Base-by-base conservation (phyloP, 2,329 filamentous ascomycete genomes). In the Aspergillus novoparasiticus region DNA sequence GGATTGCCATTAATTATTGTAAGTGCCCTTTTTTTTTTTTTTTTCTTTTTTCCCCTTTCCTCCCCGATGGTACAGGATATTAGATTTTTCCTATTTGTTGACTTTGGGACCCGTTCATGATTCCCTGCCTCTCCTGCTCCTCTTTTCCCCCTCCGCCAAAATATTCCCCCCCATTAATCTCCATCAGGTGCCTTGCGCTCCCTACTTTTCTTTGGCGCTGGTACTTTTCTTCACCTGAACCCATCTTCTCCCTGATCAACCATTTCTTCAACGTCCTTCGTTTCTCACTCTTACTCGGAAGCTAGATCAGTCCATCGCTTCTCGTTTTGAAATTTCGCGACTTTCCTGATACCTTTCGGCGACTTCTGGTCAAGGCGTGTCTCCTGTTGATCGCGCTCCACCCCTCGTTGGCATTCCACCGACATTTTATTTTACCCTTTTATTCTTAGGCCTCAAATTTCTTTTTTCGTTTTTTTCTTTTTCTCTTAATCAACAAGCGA, bases 141-240 rank as follows among this genome's bases (percentile, higher is more conserved):
- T n/a, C 39, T 9, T 56, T 12, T 46, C 48, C 58, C 56, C 43
- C 58, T 53, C 51, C 57, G 59, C 51, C 32, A 26, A 56, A 54
- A 46, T 62, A 41, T 63, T n/a, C n/a, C n/a, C 46, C 16, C 39
- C 39, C 60, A 57, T 60, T 65, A 67, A 67, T 63, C 54, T 51
- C 59, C 59, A 53, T 68, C 62, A 48, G 51, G 64, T 66, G 60
- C 66, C 64, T 66, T 64, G 64, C 64, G 57, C 64, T 65, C 61
- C 64, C 61, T 66, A 50, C 58, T 50, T 65, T 60, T 50, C 46
- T 50, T 48, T 26, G 30, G 55, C 55, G n/a, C 30, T 59, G 55
- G 46, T 61, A 19, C 36, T 39, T 19, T 56, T 45, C 57, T 56
- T 46, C 30, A 41, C 36, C 58, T 51, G 54, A 59, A 50, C 41